Conservation (phyloP, 805 yeast species). For the Deakozyma indianensis region DNA sequence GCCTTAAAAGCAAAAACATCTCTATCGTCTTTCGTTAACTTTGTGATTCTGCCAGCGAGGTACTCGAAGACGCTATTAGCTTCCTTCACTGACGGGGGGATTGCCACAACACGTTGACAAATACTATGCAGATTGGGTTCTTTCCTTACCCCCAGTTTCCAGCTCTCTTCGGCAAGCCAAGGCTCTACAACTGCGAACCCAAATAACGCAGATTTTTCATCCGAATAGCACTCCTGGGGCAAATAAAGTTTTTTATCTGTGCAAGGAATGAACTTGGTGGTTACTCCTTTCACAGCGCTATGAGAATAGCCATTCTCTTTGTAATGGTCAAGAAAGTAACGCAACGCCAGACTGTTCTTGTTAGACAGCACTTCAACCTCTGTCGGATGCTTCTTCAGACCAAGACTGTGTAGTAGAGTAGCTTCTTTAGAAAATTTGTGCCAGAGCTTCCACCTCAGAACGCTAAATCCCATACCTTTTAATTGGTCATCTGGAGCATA, state of each 20-base stretch:
- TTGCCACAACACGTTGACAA: slow-evolving; percentile 8
- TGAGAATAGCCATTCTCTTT: slow-evolving; percentile 12
- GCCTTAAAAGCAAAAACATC: slow-evolving; percentile 6
- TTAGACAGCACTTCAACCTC: slow-evolving; percentile 11
- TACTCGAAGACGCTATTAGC: slow-evolving; percentile 17
- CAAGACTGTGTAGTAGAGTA: slow-evolving; percentile 16
- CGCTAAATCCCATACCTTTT: slow-evolving; percentile 15
- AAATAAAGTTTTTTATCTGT: slow-evolving; percentile 3
- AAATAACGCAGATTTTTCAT: slow-evolving; percentile 13
- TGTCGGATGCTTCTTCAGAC: slow-evolving; percentile 17
- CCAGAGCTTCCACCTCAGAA: slow-evolving; percentile 18
- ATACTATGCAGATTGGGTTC: slow-evolving; percentile 15
- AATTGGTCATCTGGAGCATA: slow-evolving; percentile 19
- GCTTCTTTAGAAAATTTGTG: slow-evolving; percentile 15
- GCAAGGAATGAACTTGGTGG: slow-evolving; percentile 12
- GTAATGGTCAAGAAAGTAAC: slow-evolving; percentile 16
- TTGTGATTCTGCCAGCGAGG: slow-evolving; percentile 13
- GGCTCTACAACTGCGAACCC: slow-evolving; percentile 17
- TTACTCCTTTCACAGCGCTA: background rate
- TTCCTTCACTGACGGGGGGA: slow-evolving; percentile 14
- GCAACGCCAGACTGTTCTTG: slow-evolving; percentile 11
- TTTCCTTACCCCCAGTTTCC: slow-evolving; percentile 18
- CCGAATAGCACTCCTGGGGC: slow-evolving; percentile 16
- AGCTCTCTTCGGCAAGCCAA: slow-evolving; percentile 13
- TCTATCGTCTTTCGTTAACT: slow-evolving; percentile 12